Base-by-base conservation (phyloP, 176 grass and related monocot species). In the Otatea glauca region DNA sequence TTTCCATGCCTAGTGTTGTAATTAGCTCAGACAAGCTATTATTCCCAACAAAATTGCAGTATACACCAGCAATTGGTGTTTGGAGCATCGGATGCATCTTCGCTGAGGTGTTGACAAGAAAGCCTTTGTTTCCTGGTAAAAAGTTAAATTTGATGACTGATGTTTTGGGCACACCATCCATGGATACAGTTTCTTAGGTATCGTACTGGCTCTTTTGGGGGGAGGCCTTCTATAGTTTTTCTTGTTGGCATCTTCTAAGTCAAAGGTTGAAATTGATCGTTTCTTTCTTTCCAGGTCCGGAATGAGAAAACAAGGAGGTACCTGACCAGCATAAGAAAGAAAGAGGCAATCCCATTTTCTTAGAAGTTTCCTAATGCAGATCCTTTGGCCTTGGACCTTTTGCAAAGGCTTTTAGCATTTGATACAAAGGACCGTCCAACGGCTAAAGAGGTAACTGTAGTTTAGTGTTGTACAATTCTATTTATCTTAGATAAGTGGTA, bases 71-170 rank as follows among this genome's bases (percentile, higher is more conserved):
- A 62, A 98, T 98, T 83, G 96, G 96, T 74, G 93, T 96, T 80
- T 98, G 96, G 96, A 98, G 96, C 87, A 96, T 98, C 29, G 96
- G 96, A 74, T 98, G 96, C 89, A 98, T 98, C 65, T 98, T 98
- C 75, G 93, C 96, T 66, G 96, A 98, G 89, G 91, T 98, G 58
- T 54, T 98, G 68, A 96, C 93, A 62, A 93, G 96, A 48, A 98
- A 96, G 72, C 96, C 96, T 70, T 89, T 98, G 79, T 98, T 98
- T 84, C 93, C 96, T 81, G 96, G 96, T 90, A 98, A 96, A 94
- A 98, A 98, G 68, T 90, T 98, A 86, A 96, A 85, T 86, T 98
- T 7, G 96, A 93, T 61, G n/a, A n/a, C n/a, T n/a, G n/a, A n/a
- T n/a, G n/a, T n/a, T n/a, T n/a, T n/a, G n/a, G n/a, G n/a, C n/a